Base-by-base conservation (phyloP, 495 filamentous ascomycete species). In the Penicillium goetzii region DNA sequence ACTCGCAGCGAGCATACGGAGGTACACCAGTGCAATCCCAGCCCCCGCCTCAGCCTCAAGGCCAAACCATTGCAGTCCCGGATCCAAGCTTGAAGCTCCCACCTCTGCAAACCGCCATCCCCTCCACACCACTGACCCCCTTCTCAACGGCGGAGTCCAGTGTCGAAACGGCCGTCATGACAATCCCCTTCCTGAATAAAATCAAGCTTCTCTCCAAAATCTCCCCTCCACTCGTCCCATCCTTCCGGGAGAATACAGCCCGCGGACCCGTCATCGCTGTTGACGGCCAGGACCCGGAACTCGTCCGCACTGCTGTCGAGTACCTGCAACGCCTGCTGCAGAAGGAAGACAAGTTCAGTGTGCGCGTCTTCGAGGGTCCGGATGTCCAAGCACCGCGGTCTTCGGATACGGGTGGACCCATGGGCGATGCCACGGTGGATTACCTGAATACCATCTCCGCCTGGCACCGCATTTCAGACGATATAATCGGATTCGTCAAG, bases 211-310 rank as follows among this genome's bases (percentile, higher is more conserved):
- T 92, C 6, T 74, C 83, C n/a, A 85, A 84, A 59, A 88, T 91
- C 47, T 85, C 89, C 5, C 88, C 89, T n/a, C 83, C 89, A 0
- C 78, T 93, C 4, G 75, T 74, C 63, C 28, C 80, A 68, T 14
- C 76, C 26, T 78, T 76, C 62, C 72, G 72, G 1, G 77, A 67
- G 75, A 9, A 65, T 75, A 36, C 76, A 75, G 74, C 81, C 26
- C 84, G 93, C 43, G 93, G 96, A 0, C 84, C 91, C 1, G 83
- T 97, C 28, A 88, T 98, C 51, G 88, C 91, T 0, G 74, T 99
- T 25, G 95, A 99, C 71, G 92, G 93, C 15, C 77, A 89, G 25
- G 83, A 90, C 55, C 68, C 73, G 3, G 65, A 72, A 1, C 68
- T 88, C 14, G 77, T 90, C 12, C 78, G 80, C 47, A 72, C 78